These are phyloP conservation scores for Fusarium buharicum DNA, from an alignment of 2,329 filamentous ascomycete species.

Conservation along the genomic window DNA sequence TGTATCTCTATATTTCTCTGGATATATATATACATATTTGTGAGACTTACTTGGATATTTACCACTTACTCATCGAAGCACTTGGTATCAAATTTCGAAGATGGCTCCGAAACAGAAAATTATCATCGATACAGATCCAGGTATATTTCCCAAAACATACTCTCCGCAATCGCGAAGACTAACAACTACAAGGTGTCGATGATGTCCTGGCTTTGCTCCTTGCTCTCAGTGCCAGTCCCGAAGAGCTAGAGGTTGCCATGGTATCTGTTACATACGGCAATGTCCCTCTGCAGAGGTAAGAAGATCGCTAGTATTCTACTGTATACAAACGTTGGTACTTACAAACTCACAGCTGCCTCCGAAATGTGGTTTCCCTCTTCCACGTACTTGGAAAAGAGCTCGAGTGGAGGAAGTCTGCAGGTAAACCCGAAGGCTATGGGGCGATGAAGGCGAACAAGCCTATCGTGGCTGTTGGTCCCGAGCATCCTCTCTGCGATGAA, in stretches of 20 bases:
- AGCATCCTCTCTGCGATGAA: slow-evolving; percentile 86
- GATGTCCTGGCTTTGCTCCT: slow-evolving; percentile 90
- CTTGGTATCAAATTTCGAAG: slow-evolving; percentile 5
- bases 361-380: slow-evolving; percentile 90
- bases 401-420: slow-evolving; percentile 79
- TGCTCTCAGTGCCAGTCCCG: slow-evolving; percentile 80
- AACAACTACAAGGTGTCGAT: slow-evolving; percentile 72
- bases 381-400: slow-evolving; percentile 91
- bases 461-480: slow-evolving; percentile 85
- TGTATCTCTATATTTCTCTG: background rate
- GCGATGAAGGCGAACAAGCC: slow-evolving; percentile 79
- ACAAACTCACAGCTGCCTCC: slow-evolving; percentile 71
- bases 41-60: background rate
- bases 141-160: slow-evolving; percentile 56
- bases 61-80: background rate
- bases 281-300: slow-evolving; percentile 81
- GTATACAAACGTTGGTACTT: background rate
- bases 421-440: slow-evolving; percentile 76
- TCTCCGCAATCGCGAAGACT: background rate
- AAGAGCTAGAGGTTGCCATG: slow-evolving; percentile 87
- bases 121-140: slow-evolving; percentile 95
- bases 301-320: slow-evolving; percentile 24
- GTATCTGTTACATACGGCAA: slow-evolving; percentile 95
- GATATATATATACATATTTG: background rate
- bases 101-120: slow-evolving; percentile 77